Percentiles rank a stretch among this genome's conserved stretches.
Conservation (phyloP, 345 rosid genomes). For the Rhodomyrtus tomentosa region DNA sequence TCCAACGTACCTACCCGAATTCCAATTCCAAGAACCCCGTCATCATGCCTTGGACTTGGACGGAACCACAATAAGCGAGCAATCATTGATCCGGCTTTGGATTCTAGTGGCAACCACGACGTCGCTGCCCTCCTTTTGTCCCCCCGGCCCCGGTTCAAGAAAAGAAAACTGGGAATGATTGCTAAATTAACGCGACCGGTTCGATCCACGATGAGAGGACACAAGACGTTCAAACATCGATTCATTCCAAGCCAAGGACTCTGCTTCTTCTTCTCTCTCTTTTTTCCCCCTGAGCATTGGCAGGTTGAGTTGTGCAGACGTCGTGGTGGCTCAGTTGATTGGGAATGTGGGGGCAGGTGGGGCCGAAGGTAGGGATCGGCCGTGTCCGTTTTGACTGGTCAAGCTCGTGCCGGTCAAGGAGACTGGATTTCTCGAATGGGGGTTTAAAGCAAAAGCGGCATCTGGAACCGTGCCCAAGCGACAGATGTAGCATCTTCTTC, state of each 20-base stretch:
- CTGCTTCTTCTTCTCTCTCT: not conserved
- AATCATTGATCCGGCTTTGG: not conserved
- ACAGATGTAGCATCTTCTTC: not conserved
- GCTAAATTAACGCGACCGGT: not conserved
- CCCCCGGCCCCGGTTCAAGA: not conserved
- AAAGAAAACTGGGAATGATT: not conserved
- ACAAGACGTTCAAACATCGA: not conserved
- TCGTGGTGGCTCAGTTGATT: not conserved
- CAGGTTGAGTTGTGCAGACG: not conserved
- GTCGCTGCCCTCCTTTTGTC: not conserved
- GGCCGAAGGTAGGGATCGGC: not conserved
- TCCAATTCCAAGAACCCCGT: not conserved
- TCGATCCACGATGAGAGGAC: not conserved
- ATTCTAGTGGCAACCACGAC: not conserved
- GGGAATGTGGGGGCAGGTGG: not conserved
- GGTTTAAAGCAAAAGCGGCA: not conserved
- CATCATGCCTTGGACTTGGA: not conserved
- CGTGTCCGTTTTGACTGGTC: not conserved
- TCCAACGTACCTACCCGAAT: not conserved
- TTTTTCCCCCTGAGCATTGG: not conserved
- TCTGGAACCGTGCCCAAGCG: not conserved
- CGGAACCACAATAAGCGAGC: not conserved
- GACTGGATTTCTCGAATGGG: not conserved
- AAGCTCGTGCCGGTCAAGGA: not conserved
- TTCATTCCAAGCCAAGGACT: not conserved